phyloP scores from a whole-genome alignment of 1,284 basidiomycete genomes.

The Fomitopsis palustris region DNA sequence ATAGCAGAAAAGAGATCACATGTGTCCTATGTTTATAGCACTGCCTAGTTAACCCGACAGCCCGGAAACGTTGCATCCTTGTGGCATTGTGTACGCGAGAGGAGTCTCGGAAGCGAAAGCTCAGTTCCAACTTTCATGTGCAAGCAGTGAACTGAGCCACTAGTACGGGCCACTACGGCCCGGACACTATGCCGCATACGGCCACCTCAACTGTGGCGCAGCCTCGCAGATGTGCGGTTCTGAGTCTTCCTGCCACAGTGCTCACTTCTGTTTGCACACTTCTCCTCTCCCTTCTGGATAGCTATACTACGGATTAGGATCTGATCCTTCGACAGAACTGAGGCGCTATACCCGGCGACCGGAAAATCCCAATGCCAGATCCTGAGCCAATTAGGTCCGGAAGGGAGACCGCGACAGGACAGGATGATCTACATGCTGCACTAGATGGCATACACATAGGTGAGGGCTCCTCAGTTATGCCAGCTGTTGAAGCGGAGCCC shows the following conservation, averaged over 20 bases:
- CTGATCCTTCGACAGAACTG: not conserved
- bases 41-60: too few relatives aligned
- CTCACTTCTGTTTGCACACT: not conserved
- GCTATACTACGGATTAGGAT: not conserved
- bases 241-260: not conserved
- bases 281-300: not conserved
- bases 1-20: too few relatives aligned
- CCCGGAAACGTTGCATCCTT: too few relatives aligned
- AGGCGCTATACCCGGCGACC: not conserved
- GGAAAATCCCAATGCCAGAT: not conserved
- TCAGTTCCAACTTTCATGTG: too few relatives aligned
- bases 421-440: not conserved
- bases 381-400: not conserved
- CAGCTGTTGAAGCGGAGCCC: constrained; percentile 9
- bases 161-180: not conserved
- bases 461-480: not conserved
- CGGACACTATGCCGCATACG: not conserved
- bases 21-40: too few relatives aligned
- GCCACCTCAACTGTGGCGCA: not conserved
- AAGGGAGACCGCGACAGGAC: not conserved
- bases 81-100: too few relatives aligned
- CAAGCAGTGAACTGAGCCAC: too few relatives aligned
- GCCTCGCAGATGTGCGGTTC: not conserved
- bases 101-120: too few relatives aligned
- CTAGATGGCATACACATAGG: constrained; percentile 2